phyloP scores from a whole-genome alignment of 202 grass and related monocot genomes.

The Tripidium arundinaceum region DNA sequence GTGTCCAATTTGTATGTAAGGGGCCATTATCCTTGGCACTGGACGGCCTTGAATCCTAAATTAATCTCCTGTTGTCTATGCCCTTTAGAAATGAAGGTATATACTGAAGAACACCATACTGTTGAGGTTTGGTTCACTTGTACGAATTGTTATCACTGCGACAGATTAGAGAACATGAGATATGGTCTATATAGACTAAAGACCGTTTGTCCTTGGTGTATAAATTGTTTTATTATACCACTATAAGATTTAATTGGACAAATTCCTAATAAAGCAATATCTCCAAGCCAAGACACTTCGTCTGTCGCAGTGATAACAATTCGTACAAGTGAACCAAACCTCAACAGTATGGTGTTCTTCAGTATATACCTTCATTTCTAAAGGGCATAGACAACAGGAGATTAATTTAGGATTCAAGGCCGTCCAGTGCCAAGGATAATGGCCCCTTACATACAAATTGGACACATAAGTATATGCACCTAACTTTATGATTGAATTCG shows the following conservation, averaged over 20 bases:
- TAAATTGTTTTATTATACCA: conserved; percentile 6
- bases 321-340: background rate
- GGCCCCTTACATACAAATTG: background rate
- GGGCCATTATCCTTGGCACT: too few species aligned
- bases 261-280: background rate
- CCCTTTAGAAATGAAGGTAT: too few species aligned
- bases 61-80: too few species aligned
- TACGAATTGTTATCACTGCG: too few species aligned
- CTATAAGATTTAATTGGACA: conserved; percentile 1
- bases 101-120: too few species aligned
- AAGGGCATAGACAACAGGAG: background rate
- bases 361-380: background rate
- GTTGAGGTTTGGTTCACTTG: too few species aligned
- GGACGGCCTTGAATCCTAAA: too few species aligned
- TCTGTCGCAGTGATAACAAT: background rate
- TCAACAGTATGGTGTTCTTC: background rate
- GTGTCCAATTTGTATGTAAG: too few species aligned
- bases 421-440: background rate
- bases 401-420: background rate
- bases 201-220: background rate
- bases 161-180: background rate
- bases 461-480: background rate
- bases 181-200: background rate
- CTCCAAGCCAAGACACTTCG: background rate
- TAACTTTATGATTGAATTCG: background rate